A percentile compares a stretch with the other conserved stretches of the same genome.
Conservation (phyloP, 768 basidiomycete genomes). For the Tricholoma sp. region DNA sequence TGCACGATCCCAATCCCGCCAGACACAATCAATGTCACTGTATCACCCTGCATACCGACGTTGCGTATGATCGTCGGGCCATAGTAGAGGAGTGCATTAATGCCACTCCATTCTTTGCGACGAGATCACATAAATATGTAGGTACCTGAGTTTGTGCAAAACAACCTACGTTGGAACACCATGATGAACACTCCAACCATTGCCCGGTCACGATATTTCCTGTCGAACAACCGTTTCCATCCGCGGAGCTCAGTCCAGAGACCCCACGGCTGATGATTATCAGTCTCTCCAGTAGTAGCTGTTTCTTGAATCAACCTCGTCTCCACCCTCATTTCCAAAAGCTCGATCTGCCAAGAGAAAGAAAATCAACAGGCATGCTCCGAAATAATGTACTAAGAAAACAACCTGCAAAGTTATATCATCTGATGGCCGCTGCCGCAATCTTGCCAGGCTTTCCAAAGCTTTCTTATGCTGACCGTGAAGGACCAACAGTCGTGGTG, state of each 20-base stretch:
- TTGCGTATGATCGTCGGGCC: constrained; percentile 66
- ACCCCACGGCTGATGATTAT: constrained; percentile 10
- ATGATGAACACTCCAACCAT: constrained; percentile 69
- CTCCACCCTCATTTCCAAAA: constrained; percentile 75
- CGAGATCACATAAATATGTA: not conserved
- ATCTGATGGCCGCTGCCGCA: constrained; percentile 44
- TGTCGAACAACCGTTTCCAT: constrained; percentile 56
- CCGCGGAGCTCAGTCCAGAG: constrained; percentile 30
- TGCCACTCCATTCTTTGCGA: constrained; percentile 77
- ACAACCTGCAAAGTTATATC: constrained; percentile 26
- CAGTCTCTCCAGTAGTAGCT: constrained; percentile 12
- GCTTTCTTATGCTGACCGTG: constrained; percentile 58
- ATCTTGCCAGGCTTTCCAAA: constrained; percentile 45
- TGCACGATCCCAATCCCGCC: constrained; percentile 81
- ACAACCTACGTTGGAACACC: constrained; percentile 73
- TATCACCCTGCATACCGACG: constrained; percentile 59
- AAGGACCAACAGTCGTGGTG: constrained; percentile 54
- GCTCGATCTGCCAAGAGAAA: constrained; percentile 46
- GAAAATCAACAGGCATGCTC: not conserved
- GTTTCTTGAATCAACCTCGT: constrained; percentile 44
- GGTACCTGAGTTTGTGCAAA: not conserved
- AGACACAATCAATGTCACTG: constrained; percentile 57
- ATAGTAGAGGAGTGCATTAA: constrained; percentile 81
- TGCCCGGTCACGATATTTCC: constrained; percentile 55
- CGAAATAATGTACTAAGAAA: not conserved